Evolutionary conservation across 768 basidiomycete genomes (phyloP), one percentile per base, ranked within the genome.

Genomic region (Boletus eberwhitei): DNA sequence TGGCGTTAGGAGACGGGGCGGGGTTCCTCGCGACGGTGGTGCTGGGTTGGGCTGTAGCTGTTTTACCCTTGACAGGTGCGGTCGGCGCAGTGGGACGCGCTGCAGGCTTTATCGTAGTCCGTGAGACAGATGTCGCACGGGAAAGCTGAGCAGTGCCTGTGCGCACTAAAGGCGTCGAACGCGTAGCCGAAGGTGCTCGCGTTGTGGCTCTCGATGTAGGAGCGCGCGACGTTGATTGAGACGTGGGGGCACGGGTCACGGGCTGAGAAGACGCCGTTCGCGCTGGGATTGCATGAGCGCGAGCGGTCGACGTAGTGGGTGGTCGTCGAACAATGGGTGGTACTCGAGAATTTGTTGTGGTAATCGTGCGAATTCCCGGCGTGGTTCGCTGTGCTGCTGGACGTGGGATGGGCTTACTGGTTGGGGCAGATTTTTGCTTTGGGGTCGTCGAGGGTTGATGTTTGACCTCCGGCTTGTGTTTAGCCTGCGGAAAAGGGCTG

Each of bases 401-500:
- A n/a, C 64, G 67, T 16, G 34, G 37, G 17, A 26, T 32, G 13
- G 43, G 50, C 19, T 52, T 57, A 17, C 9, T 49, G 17, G 39
- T 38, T 39, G 41, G 16, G 8, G 43, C 4, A 24, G 54, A 26
- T 38, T 9, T 55, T 32, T 31, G 52, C 47, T 45, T 52, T 2
- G 12, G 19, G 14, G 19, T 39, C n/a, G 58, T 26, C 32, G 41
- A 38, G 3, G 58, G 42, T 44, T 54, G 55, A 11, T 55, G 41
- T 52, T 65, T 61, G 45, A 38, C 22, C 45, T 31, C 44, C 13
- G 31, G 43, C 19, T 48, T 32, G 14, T 52, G 38, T 35, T 62
- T 64, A 11, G 50, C 39, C 24, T 47, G 59, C 12, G 57, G 59
- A 49, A 70, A 72, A 6, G 67, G 69, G 45, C 64, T 47, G 32